A percentile compares a stretch with the other conserved stretches of the same genome.
These are phyloP conservation scores for Diversispora epigaea DNA, from an alignment of 192 early-diverging fungal species.

Conservation along the genomic window DNA sequence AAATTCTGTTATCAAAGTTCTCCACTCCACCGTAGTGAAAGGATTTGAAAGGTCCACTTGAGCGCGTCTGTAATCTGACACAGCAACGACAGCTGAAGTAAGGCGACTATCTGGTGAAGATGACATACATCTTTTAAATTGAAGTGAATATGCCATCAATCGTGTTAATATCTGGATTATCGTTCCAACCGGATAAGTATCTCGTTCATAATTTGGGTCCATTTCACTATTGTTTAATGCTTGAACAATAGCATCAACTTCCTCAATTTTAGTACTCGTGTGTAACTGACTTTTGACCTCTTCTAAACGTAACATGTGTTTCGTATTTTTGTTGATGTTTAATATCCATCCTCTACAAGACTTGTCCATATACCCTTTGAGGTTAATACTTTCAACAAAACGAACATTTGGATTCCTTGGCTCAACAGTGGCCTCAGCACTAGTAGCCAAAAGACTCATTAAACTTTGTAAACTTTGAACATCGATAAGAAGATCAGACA, in stretches of 20 bases:
- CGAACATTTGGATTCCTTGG: background rate
- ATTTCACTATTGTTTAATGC: background rate
- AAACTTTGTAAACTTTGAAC: too few species aligned
- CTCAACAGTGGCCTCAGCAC: background rate
- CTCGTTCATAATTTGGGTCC: background rate
- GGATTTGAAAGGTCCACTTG: slow-evolving; percentile 8
- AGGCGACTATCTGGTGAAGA: slow-evolving; percentile 1
- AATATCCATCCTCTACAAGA: slow-evolving; percentile 14
- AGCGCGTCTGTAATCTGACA: slow-evolving; percentile 13
- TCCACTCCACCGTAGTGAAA: slow-evolving; percentile 11
- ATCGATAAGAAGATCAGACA: too few species aligned
- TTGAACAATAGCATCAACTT: background rate
- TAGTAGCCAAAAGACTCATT: background rate
- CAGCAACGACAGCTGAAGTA: slow-evolving; percentile 1
- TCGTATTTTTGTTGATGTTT: background rate
- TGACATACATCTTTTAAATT: slow-evolving; percentile 18
- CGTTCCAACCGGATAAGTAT: background rate
- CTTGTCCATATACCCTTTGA: background rate
- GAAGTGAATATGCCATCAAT: slow-evolving; percentile 4
- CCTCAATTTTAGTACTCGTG: background rate
- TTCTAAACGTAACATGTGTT: slow-evolving; percentile 20
- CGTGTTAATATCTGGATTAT: background rate
- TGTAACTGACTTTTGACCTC: background rate
- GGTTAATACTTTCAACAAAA: background rate
- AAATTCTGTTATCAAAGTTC: background rate